Percentiles rank a stretch among this genome's conserved stretches.
These are phyloP conservation scores for Citeromyces siamensis DNA, from an alignment of 1,139 yeast species.

Conservation along the genomic window DNA sequence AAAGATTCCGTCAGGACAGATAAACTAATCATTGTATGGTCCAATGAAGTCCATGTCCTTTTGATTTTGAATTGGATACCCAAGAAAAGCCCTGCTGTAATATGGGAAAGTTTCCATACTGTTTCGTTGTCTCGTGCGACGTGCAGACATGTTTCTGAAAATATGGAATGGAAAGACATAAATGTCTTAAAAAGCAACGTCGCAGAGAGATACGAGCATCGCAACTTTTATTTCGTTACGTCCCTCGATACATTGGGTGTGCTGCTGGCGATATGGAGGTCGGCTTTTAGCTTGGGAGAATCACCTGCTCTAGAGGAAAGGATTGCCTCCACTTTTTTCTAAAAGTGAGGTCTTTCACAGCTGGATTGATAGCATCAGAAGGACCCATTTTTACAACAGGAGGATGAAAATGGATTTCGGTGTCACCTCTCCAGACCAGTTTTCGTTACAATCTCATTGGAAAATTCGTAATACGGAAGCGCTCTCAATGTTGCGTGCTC, in stretches of 20 bases:
- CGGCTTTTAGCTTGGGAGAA: conserved; percentile 19
- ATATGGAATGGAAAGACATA: no score
- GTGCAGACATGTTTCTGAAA: no score
- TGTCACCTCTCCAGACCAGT: conserved; percentile 70
- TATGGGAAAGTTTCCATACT: no score
- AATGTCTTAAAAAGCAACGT: no score
- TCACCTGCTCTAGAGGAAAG: conserved; percentile 30
- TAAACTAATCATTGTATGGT: no score
- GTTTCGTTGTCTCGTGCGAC: no score
- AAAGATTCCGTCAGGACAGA: no score
- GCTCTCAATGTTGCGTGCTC: conserved; percentile 82
- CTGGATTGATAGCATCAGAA: conserved; percentile 75
- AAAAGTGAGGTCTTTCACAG: conserved; percentile 73
- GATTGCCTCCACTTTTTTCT: conserved; percentile 70
- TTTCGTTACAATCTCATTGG: conserved; percentile 65
- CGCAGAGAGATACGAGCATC: no score
- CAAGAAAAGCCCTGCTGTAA: no score
- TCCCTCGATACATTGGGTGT: conserved; percentile 35
- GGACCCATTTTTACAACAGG: conserved; percentile 84
- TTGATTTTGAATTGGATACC: no score
- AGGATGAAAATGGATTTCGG: conserved; percentile 51
- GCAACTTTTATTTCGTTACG: no score
- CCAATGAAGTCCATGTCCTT: no score
- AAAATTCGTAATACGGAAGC: conserved; percentile 66
- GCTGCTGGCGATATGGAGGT: conserved; percentile 38